Evolutionary conservation across 2,329 filamentous ascomycete species (phyloP).

Genomic region (Aspergillus unguis): DNA sequence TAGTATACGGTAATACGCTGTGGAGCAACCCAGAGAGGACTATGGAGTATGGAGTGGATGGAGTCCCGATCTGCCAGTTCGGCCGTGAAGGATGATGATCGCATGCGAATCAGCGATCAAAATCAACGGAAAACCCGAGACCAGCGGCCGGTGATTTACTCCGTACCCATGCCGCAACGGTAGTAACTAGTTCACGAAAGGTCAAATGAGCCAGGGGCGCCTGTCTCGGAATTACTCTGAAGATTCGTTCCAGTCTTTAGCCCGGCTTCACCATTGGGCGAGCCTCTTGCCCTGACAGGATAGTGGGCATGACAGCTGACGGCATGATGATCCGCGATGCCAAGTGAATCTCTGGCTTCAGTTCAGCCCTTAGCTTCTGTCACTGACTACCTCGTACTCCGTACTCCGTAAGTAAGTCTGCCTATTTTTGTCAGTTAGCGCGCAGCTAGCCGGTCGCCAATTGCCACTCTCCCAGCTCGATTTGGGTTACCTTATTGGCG

Average conservation of each 20-base stretch:
- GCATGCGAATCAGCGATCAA: no score
- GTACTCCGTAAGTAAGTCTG: no score
- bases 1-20: background rate
- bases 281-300: constrained; percentile 1
- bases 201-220: constrained; percentile 7
- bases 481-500: no score
- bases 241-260: background rate
- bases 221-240: background rate
- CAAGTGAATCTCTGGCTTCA: constrained; percentile 2
- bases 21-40: no score
- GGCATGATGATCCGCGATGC: constrained; percentile 6
- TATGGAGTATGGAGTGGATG: no score
- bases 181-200: no score
- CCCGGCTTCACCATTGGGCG: constrained; percentile 2
- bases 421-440: constrained; percentile 12
- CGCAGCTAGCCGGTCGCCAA: constrained; percentile 6
- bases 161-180: no score
- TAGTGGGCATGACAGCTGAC: background rate
- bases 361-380: no score
- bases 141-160: no score
- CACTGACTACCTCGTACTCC: no score
- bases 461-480: constrained; percentile 1
- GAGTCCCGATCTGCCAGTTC: background rate
- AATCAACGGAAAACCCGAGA: no score
- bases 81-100: no score